Base-by-base conservation (phyloP, 2,329 filamentous ascomycete species). In the Paracoccidioides lutzii region DNA sequence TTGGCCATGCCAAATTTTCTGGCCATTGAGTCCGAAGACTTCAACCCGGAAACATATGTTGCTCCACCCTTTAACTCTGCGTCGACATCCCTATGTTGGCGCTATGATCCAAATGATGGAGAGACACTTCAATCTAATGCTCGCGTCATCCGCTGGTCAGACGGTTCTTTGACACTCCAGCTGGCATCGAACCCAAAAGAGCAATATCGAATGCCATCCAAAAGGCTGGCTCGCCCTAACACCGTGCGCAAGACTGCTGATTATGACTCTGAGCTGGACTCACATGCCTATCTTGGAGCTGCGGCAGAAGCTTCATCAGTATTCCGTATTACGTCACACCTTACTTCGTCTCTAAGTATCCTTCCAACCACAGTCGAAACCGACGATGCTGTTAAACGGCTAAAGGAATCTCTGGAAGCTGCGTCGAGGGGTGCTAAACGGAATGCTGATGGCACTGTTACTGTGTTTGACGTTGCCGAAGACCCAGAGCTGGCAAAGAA, bases 91-190 rank as follows among this genome's bases (percentile, higher is more conserved):
- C 73, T 85, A 33, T 81, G 82, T 63, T 85, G 82, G 82, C 79
- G 83, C 53, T 78, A 78, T 62, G 81, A 82, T 49, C 81, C 82
- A n/a, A 76, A 76, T 2, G 73, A 83, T 55, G 75, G 76, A 5
- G 68, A 72, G 4, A 67, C 77, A 41, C 70, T 84, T 12, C 82
- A 86, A 64, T 84, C 81, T 5, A 85, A 85, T 62, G 80, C 81
- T 9, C 81, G 82, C 43, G 75, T 85, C 53, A 74, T 85, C 52
- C 77, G 79, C 59, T 86, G 83, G 83, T 82, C 81, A 15, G 82
- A 86, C 63, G 83, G 83, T 41, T 83, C 80, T 4, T 69, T 85
- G 49, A 85, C 82, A 2, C 71, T 86, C 3, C 83, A 86, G 63
- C 74, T 85, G 41, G 82, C 81, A 30, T 82, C 79, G 12, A 77